phyloP scores from a whole-genome alignment of 805 yeast genomes.

The Scheffersomyces coipomensis region DNA sequence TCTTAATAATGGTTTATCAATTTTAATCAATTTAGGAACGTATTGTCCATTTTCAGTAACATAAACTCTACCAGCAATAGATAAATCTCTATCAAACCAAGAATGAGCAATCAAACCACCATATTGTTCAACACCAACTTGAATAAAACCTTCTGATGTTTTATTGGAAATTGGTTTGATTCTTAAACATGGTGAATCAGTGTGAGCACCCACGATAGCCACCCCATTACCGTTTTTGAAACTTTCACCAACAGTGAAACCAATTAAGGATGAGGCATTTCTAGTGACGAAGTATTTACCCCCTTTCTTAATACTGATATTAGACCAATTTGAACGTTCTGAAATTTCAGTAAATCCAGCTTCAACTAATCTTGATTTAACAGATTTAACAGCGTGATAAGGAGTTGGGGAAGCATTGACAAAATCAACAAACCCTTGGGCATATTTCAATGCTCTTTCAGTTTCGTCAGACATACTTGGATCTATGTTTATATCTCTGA shows the following conservation, averaged over 20 bases:
- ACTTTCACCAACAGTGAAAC: slow-evolving; percentile 75
- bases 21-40: slow-evolving; percentile 69
- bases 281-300: slow-evolving; percentile 84
- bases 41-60: slow-evolving; percentile 51
- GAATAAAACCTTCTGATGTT: slow-evolving; percentile 70
- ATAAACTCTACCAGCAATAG: slow-evolving; percentile 89
- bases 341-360: slow-evolving; percentile 74
- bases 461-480: background rate
- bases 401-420: slow-evolving; percentile 91
- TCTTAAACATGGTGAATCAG: slow-evolving; percentile 88
- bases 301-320: slow-evolving; percentile 45
- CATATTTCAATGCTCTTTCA: slow-evolving; percentile 22
- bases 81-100: slow-evolving; percentile 94
- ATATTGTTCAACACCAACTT: slow-evolving; percentile 89
- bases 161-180: slow-evolving; percentile 84
- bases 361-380: slow-evolving; percentile 49
- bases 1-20: slow-evolving; percentile 80
- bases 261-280: slow-evolving; percentile 84
- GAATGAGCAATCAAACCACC: slow-evolving; percentile 97
- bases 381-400: slow-evolving; percentile 80
- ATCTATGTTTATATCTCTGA: no score
- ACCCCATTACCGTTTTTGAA: slow-evolving; percentile 79
- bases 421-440: slow-evolving; percentile 68
- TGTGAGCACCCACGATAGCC: slow-evolving; percentile 92
- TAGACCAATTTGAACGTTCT: slow-evolving; percentile 73